Conservation (phyloP, 345 rosid species). For the Barbarea vulgaris region DNA sequence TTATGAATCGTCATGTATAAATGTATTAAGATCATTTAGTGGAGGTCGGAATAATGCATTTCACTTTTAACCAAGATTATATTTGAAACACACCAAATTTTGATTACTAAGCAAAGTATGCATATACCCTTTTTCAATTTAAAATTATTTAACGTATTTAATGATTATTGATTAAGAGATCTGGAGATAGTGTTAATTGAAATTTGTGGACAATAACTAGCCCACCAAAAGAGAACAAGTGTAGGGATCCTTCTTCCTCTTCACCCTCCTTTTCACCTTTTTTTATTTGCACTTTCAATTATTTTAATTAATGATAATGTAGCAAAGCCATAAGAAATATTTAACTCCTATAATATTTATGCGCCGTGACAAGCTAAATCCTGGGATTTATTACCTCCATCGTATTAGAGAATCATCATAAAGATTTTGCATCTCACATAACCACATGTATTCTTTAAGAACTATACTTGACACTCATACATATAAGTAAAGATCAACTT, state of each 20-base stretch:
- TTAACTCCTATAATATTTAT: conserved; percentile 19
- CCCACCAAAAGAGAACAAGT: conserved; percentile 30
- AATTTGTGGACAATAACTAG: conserved; percentile 37
- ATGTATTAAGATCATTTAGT: conserved; percentile 15
- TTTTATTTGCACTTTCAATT: conserved; percentile 23
- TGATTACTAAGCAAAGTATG: conserved; percentile 22
- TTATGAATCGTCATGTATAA: neutral
- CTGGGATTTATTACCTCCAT: conserved; percentile 12
- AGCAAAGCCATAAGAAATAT: conserved; percentile 27
- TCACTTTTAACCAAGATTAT: conserved; percentile 23
- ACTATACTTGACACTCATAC: neutral
- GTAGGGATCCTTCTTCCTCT: conserved; percentile 19
- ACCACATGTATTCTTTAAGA: conserved; percentile 24
- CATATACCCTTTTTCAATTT: neutral
- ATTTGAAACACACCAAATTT: conserved; percentile 8
- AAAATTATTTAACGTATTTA: neutral
- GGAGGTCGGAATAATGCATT: conserved; percentile 27
- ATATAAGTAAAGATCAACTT: conserved; percentile 22
- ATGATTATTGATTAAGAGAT: conserved; percentile 15
- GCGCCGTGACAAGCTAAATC: conserved; percentile 38
- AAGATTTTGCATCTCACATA: conserved; percentile 27
- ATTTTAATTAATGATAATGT: conserved; percentile 30
- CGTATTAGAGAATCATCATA: conserved; percentile 17
- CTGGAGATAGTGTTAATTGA: conserved; percentile 21
- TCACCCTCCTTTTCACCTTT: conserved; percentile 13